Conservation (phyloP, 192 early-diverging fungal species). For the Coemansia sp. region DNA sequence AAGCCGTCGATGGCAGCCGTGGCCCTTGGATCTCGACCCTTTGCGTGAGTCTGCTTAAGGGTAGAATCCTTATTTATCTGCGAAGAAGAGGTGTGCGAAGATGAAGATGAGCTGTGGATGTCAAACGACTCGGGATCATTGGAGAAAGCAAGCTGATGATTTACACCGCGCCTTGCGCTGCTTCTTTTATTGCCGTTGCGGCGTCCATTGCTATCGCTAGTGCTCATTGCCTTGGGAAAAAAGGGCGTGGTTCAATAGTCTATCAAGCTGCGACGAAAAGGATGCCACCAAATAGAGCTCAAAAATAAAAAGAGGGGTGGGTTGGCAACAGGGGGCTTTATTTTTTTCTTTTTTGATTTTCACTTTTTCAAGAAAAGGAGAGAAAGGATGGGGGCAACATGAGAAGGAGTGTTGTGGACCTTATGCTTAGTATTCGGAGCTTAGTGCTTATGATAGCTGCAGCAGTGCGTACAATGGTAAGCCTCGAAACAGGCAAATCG, state of each 20-base stretch:
- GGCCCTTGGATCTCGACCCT: neutral
- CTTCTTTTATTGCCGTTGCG: slow-evolving; percentile 37
- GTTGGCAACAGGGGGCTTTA: neutral
- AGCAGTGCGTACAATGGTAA: neutral
- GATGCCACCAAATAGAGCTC: neutral
- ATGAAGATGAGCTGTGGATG: slow-evolving; percentile 28
- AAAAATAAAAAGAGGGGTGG: slow-evolving; percentile 7
- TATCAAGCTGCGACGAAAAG: neutral
- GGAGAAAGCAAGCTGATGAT: slow-evolving; percentile 28
- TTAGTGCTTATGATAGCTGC: neutral
- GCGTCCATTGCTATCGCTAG: slow-evolving; percentile 12
- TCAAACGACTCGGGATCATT: slow-evolving; percentile 47
- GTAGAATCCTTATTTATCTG: neutral
- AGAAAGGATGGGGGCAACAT: neutral
- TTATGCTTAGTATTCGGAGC: neutral
- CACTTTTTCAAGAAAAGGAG: neutral
- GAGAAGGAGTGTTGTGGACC: neutral
- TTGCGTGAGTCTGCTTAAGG: neutral
- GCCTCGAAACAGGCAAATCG: neutral
- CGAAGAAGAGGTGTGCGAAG: slow-evolving; percentile 11
- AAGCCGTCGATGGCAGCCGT: neutral
- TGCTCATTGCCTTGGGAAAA: slow-evolving; percentile 3
- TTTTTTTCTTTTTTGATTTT: neutral
- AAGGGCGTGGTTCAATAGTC: neutral
- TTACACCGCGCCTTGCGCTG: slow-evolving; percentile 15